Evolutionary conservation across 148 eudicot genomes (phyloP), one percentile per base, ranked within the genome.

Genomic region (Chenopodium quinoa): DNA sequence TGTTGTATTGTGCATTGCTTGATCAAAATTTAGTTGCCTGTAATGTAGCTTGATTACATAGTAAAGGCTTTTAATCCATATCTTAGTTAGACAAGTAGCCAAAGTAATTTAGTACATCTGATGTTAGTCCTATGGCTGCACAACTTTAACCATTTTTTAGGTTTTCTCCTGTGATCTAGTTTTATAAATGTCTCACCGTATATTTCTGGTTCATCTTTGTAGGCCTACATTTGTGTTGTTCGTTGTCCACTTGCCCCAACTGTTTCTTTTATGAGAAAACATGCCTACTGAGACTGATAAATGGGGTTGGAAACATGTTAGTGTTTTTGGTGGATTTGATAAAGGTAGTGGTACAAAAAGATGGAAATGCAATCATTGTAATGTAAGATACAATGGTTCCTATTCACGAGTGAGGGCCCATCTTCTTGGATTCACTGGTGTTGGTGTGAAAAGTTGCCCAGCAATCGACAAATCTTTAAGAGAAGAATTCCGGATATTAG

Each of bases 301-400:
- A 83, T 89, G 91, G 91, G 91, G 91, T 8, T 87, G 89, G 89
- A 85, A 83, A 74, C 89, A 85, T 83, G 91, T 89, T 20, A 87
- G 84, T 31, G 88, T 89, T 48, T 82, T 85, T 71, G 89, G 89
- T 52, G 91, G 86, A 81, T 89, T 89, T 76, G 89, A 83, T 34
- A 89, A 83, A 84, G 89, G 91, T 27, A 87, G 89, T 76, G 91
- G 91, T 60, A 89, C 91, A 63, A 89, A 89, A 80, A 83, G 83
- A 81, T 89, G 91, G 89, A 86, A 86, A 77, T 89, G 91, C 82
- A 89, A 86, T 52, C 86, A 89, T 62, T 88, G 91, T 76, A 81
- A 81, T 83, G 74, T 67, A 62, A 85, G 85, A 85, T 86, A 89
- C 85, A 89, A 85, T 44, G 91, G 91, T 4, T 89, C 88, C 52